Evolutionary conservation across 352 stramenopile genomes (phyloP).

Genomic region (Phytophthora megakarya): DNA sequence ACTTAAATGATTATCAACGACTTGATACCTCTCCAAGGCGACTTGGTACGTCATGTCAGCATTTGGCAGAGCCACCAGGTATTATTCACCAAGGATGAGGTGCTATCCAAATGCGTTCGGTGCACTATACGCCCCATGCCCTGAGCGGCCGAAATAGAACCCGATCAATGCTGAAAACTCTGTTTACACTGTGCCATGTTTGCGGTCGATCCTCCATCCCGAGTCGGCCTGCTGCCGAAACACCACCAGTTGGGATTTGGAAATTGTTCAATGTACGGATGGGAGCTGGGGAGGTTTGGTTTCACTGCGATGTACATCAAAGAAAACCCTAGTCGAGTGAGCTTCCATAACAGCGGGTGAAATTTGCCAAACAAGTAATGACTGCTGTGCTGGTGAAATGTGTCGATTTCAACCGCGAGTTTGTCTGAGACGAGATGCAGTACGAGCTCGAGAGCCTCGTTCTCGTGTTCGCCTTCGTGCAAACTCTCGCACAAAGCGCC

Average conservation of each 20-base stretch:
- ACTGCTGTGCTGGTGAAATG: slow-evolving; percentile 7
- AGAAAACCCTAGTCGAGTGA: slow-evolving; percentile 13
- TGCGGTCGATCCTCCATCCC: slow-evolving; percentile 14
- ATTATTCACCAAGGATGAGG: slow-evolving; percentile 20
- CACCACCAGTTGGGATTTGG: slow-evolving; percentile 21
- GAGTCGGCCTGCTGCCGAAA: slow-evolving; percentile 5
- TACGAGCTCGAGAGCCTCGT: neutral
- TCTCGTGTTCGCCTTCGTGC: neutral
- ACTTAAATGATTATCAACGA: too few relatives aligned
- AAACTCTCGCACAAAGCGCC: neutral
- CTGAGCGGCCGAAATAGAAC: slow-evolving; percentile 25
- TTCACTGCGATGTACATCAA: neutral
- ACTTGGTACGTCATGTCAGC: slow-evolving; percentile 4
- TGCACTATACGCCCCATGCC: slow-evolving; percentile 1
- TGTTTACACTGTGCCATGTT: neutral
- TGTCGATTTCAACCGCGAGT: neutral
- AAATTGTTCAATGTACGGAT: slow-evolving; percentile 24
- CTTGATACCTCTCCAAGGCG: too few relatives aligned
- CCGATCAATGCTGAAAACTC: neutral
- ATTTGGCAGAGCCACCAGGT: slow-evolving; percentile 11
- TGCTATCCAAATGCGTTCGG: slow-evolving; percentile 4
- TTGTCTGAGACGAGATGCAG: slow-evolving; percentile 7
- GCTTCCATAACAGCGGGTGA: slow-evolving; percentile 13
- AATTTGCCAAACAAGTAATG: slow-evolving; percentile 1
- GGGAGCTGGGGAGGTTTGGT: slow-evolving; percentile 17